phyloP scores from a whole-genome alignment of 164 flowering plant species.

The Tetrastigma voinierianum region DNA sequence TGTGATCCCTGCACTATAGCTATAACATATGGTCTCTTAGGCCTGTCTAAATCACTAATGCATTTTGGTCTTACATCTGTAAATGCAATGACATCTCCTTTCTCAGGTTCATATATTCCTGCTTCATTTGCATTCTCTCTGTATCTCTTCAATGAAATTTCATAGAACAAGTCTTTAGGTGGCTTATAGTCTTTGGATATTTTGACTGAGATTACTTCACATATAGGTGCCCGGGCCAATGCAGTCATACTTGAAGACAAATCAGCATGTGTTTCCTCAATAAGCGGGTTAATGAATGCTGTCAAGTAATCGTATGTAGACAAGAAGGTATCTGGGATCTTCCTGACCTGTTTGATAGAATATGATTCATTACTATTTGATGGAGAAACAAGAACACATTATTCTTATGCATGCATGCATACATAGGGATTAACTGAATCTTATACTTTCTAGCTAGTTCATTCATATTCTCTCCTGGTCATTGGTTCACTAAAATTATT shows the following conservation, averaged over 20 bases:
- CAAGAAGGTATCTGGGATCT: constrained; percentile 36
- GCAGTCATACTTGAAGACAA: constrained; percentile 27
- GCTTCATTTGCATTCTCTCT: background rate
- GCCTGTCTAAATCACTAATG: constrained; percentile 22
- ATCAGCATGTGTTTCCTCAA: constrained; percentile 44
- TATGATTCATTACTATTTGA: background rate
- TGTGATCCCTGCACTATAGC: constrained; percentile 13
- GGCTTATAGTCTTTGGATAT: background rate
- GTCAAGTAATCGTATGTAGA: constrained; percentile 25
- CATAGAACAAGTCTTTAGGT: constrained; percentile 14
- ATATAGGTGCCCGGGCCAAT: constrained; percentile 18
- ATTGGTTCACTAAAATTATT: too few species aligned
- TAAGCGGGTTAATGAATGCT: constrained; percentile 33
- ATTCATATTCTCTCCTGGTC: too few species aligned
- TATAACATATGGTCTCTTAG: constrained; percentile 6
- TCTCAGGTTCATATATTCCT: constrained; percentile 18
- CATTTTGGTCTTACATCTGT: constrained; percentile 26
- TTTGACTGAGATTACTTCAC: constrained; percentile 8
- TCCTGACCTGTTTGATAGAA: constrained; percentile 27
- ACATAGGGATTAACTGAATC: background rate
- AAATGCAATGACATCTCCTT: constrained; percentile 33
- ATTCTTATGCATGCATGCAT: background rate
- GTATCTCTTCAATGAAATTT: background rate
- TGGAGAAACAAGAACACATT: too few species aligned
- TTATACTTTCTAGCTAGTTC: too few species aligned